phyloP scores from a whole-genome alignment of 1,139 yeast genomes.

The Kodamaea suecica region DNA sequence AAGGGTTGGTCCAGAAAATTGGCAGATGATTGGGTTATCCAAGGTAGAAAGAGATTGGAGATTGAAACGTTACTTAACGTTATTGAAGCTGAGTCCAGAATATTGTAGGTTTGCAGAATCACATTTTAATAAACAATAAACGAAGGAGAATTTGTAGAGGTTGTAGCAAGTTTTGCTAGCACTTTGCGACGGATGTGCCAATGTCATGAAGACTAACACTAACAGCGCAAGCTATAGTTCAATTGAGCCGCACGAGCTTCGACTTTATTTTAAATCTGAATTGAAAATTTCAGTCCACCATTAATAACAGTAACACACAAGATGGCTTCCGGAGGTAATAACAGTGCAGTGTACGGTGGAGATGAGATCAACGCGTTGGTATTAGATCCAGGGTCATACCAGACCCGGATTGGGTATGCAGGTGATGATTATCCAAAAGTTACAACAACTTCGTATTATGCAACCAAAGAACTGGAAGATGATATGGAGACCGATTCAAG shows the following conservation, averaged over 20 bases:
- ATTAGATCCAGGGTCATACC: slow-evolving; percentile 83
- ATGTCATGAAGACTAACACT: too few species aligned
- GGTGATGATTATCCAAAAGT: slow-evolving; percentile 90
- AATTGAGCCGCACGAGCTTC: too few species aligned
- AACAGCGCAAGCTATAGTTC: too few species aligned
- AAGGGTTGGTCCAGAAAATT: slow-evolving; percentile 92
- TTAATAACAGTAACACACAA: too few species aligned
- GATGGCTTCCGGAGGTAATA: slow-evolving; percentile 16
- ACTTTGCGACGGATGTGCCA: too few species aligned
- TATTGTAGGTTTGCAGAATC: slow-evolving; percentile 29
- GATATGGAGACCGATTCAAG: slow-evolving; percentile 12
- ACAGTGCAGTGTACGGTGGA: slow-evolving; percentile 39
- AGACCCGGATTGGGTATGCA: slow-evolving; percentile 86
- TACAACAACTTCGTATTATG: slow-evolving; percentile 64
- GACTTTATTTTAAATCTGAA: too few species aligned
- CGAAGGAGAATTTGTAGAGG: too few species aligned
- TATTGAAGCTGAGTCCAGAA: slow-evolving; percentile 55
- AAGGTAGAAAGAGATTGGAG: slow-evolving; percentile 87
- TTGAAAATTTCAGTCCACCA: too few species aligned
- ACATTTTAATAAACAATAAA: too few species aligned
- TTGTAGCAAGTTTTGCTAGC: too few species aligned
- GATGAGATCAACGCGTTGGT: slow-evolving; percentile 92
- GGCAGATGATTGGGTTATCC: slow-evolving; percentile 87
- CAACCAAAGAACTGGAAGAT: slow-evolving; percentile 11
- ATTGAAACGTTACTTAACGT: slow-evolving; percentile 73